Percentiles rank a stretch among this genome's conserved stretches.
Conservation (phyloP, 345 rosid species). For the Hibiscus tridactylites region DNA sequence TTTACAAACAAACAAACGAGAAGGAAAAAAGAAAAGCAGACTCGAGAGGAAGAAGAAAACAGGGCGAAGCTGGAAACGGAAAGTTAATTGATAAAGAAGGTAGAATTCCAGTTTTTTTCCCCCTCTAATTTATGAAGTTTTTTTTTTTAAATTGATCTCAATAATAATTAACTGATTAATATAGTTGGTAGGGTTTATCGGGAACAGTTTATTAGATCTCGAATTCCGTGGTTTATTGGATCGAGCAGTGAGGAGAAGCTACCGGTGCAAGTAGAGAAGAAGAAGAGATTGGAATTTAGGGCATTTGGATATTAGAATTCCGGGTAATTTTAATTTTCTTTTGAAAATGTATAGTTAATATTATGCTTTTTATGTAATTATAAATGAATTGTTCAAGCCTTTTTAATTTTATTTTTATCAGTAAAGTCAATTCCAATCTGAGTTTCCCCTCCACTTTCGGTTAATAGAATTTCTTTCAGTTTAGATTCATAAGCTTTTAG, state of each 20-base stretch:
- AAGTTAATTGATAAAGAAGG: slow-evolving; percentile 5
- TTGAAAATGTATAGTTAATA: neutral
- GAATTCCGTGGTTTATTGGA: neutral
- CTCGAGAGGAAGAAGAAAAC: neutral
- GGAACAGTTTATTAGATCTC: neutral
- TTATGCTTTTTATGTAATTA: neutral
- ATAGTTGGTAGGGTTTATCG: slow-evolving; percentile 1
- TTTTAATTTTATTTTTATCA: neutral
- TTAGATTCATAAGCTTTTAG: neutral
- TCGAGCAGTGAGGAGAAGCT: slow-evolving; percentile 2
- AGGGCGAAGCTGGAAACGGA: neutral
- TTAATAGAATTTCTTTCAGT: neutral
- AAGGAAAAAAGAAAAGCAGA: neutral
- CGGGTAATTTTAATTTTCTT: neutral
- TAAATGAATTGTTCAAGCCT: neutral
- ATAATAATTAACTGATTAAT: neutral
- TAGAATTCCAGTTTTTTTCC: neutral
- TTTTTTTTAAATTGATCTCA: neutral
- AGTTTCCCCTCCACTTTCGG: neutral
- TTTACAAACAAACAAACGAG: neutral
- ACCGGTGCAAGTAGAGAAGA: neutral
- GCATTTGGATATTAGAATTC: slow-evolving; percentile 3
- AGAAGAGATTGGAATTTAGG: slow-evolving; percentile 1
- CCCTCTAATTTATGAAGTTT: neutral
- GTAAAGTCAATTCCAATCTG: neutral